These are phyloP conservation scores for Plasmodium cynomolgi DNA, from an alignment of 169 alveolate genomes.

Conservation along the genomic window DNA sequence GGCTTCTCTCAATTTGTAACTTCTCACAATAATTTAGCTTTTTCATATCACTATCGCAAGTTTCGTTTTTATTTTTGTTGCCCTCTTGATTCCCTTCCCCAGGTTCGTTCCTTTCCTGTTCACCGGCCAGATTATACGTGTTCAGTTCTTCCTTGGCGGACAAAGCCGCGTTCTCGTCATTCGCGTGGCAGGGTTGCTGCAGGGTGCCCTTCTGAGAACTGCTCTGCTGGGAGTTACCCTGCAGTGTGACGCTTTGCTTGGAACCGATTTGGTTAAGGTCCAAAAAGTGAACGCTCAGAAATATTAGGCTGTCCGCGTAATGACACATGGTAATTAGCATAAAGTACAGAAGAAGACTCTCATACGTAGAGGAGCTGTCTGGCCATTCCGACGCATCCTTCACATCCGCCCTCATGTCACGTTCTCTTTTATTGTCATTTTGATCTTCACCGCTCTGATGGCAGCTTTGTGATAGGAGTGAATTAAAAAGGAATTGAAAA, in stretches of 20 bases:
- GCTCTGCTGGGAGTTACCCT: neutral
- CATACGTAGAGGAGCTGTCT: neutral
- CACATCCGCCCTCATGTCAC: neutral
- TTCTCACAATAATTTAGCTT: neutral
- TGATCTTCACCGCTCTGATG: neutral
- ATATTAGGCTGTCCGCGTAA: constrained; percentile 47
- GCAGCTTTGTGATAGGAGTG: constrained; percentile 1
- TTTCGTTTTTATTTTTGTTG: neutral
- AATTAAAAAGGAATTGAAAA: constrained; percentile 34
- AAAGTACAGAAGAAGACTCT: constrained; percentile 15
- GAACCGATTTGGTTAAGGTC: neutral
- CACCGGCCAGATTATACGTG: neutral
- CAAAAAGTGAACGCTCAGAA: constrained; percentile 24
- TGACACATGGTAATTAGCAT: constrained; percentile 39
- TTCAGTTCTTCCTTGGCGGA: neutral
- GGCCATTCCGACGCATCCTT: neutral
- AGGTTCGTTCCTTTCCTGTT: neutral
- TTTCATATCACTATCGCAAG: neutral
- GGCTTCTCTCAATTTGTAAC: neutral
- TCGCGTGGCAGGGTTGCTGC: neutral
- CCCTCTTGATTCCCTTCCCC: neutral
- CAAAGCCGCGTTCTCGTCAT: neutral
- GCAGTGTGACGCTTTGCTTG: neutral
- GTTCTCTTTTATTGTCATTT: neutral
- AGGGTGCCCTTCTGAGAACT: neutral